These are phyloP conservation scores for Jaenimonas drosophilae DNA, from an alignment of 208 protist genomes.

Conservation along the genomic window DNA sequence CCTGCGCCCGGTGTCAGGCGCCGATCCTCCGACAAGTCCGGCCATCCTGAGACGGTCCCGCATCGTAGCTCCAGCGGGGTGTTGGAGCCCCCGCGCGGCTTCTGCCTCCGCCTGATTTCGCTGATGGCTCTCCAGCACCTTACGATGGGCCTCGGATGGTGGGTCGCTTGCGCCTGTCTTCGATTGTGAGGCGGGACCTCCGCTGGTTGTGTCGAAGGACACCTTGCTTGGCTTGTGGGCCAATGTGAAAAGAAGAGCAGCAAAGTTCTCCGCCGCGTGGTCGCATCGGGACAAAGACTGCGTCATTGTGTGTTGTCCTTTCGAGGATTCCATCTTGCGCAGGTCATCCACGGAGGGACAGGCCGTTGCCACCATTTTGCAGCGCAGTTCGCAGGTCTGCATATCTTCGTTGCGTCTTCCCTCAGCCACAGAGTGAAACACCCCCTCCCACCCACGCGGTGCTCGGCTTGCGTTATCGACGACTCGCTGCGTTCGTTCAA, in stretches of 20 bases:
- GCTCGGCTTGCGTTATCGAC: conserved; percentile 54
- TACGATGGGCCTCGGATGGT: conserved; percentile 32
- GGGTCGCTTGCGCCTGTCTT: conserved; percentile 9
- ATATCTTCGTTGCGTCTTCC: conserved; percentile 40
- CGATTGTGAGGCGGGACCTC: conserved; percentile 3
- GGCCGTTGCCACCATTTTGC: conserved; percentile 18
- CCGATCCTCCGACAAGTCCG: too few species aligned
- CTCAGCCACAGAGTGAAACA: conserved; percentile 40
- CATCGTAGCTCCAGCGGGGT: too few species aligned
- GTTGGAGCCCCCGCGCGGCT: too few species aligned
- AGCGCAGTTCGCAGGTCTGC: conserved; percentile 28
- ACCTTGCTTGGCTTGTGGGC: conserved; percentile 80
- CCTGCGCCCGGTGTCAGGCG: too few species aligned
- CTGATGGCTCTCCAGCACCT: conserved; percentile 39
- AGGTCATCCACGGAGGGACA: conserved; percentile 26
- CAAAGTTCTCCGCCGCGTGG: conserved; percentile 40
- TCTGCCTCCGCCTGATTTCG: too few species aligned
- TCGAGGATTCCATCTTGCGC: conserved; percentile 22
- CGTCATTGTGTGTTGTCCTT: too few species aligned
- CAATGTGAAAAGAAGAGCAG: conserved; percentile 37
- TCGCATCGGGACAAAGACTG: conserved; percentile 58
- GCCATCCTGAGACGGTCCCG: too few species aligned
- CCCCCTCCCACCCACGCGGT: conserved; percentile 40
- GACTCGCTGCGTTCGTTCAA: conserved; percentile 34
- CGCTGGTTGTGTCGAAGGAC: conserved; percentile 17